phyloP scores from a whole-genome alignment of 192 early-diverging fungal species.

The Umbelopsis sp. region DNA sequence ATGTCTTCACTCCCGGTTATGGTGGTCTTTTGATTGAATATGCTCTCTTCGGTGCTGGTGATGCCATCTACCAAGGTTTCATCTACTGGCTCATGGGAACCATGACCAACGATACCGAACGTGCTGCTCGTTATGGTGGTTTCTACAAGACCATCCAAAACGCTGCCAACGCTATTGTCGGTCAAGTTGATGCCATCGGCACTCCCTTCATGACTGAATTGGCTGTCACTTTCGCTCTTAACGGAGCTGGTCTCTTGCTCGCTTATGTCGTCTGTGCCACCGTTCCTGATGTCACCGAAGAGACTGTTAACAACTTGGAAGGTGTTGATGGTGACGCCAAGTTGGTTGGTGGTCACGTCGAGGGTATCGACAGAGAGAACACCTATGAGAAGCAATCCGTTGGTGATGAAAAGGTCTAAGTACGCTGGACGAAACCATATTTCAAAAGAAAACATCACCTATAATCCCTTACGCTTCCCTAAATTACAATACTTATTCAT shows the following conservation, averaged over 20 bases:
- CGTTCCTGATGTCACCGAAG: conserved; percentile 41
- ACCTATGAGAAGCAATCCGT: conserved; percentile 14
- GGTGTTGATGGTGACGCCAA: conserved; percentile 30
- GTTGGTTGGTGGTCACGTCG: conserved; percentile 42
- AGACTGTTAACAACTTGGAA: conserved; percentile 34
- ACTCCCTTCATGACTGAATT: conserved; percentile 53
- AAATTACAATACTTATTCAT: neutral
- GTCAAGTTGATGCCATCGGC: conserved; percentile 65
- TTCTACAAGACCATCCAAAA: conserved; percentile 94
- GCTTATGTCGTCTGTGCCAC: conserved; percentile 29
- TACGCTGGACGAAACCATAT: conserved; percentile 10
- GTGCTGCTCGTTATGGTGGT: conserved; percentile 74
- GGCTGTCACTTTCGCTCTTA: conserved; percentile 28
- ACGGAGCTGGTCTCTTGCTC: conserved; percentile 34
- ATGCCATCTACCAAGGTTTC: conserved; percentile 83
- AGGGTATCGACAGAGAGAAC: conserved; percentile 14
- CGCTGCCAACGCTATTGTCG: conserved; percentile 70
- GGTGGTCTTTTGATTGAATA: conserved; percentile 71
- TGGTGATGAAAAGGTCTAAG: conserved; percentile 21
- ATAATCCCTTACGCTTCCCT: neutral
- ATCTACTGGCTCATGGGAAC: conserved; percentile 89
- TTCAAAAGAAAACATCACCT: conserved; percentile 7
- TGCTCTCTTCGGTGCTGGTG: conserved; percentile 73
- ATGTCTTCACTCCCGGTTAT: conserved; percentile 43
- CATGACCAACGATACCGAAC: conserved; percentile 78